Evolutionary conservation across 345 rosid species (phyloP).

Genomic region (Moricandia moricandioides): DNA sequence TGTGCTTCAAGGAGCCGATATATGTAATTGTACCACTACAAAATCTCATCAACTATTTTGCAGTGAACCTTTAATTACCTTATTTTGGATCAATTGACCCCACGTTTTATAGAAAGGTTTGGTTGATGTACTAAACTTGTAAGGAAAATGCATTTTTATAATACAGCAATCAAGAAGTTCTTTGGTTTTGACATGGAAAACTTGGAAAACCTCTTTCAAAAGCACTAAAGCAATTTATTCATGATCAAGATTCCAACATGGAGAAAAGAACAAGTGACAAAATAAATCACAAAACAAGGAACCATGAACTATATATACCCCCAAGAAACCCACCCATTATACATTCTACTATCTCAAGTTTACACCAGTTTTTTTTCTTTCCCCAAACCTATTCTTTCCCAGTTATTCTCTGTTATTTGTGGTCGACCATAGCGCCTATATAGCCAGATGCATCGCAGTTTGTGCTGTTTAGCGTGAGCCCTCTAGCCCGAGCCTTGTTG

Average conservation of each 20-base stretch:
- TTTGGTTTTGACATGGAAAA: neutral
- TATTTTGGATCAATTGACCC: too few species aligned
- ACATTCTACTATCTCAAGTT: constrained; percentile 30
- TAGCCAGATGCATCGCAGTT: constrained; percentile 15
- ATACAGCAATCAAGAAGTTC: too few species aligned
- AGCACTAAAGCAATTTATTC: constrained; percentile 9
- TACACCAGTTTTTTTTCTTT: constrained; percentile 12
- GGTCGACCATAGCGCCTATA: constrained; percentile 11
- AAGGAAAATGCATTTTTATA: too few species aligned
- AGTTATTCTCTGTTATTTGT: constrained; percentile 9
- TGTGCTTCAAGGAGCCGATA: neutral
- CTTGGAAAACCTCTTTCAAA: neutral
- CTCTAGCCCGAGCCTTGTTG: constrained; percentile 67
- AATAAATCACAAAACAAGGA: constrained; percentile 27
- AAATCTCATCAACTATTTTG: too few species aligned
- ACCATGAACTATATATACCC: constrained; percentile 22
- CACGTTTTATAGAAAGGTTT: too few species aligned
- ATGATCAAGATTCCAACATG: constrained; percentile 26
- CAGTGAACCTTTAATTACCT: too few species aligned
- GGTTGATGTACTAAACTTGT: too few species aligned
- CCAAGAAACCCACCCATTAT: constrained; percentile 23
- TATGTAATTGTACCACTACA: neutral
- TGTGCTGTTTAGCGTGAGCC: constrained; percentile 45
- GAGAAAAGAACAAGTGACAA: constrained; percentile 29
- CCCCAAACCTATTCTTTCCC: neutral